phyloP scores from a whole-genome alignment of 768 basidiomycete species.

The Xanthoconium stramineum region DNA sequence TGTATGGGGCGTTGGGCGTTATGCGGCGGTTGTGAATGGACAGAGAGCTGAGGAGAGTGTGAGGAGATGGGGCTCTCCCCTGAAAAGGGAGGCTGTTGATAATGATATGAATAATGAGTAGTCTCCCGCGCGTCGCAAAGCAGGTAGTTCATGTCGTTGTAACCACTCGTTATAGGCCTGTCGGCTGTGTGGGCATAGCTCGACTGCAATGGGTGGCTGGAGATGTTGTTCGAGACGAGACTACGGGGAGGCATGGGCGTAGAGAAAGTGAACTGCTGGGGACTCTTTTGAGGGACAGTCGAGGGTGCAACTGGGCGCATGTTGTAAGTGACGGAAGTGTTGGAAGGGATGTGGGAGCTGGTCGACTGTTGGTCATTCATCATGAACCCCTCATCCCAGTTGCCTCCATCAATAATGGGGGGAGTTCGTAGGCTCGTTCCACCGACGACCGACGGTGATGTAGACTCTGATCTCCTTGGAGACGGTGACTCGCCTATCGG shows the following conservation, averaged over 20 bases:
- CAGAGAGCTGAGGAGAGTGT: conserved; percentile 41
- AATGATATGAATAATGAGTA: conserved; percentile 50
- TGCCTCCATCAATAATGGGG: conserved; percentile 45
- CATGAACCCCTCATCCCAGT: conserved; percentile 58
- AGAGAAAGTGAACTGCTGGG: conserved; percentile 42
- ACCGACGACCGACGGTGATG: conserved; percentile 34
- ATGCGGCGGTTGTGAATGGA: conserved; percentile 33
- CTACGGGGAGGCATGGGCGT: conserved; percentile 42
- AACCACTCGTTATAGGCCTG: conserved; percentile 45
- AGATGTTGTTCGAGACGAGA: conserved; percentile 40
- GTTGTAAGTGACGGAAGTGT: conserved; percentile 44
- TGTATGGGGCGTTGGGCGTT: conserved; percentile 39
- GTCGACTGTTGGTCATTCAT: conserved; percentile 43
- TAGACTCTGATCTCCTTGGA: conserved; percentile 35
- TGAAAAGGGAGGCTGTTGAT: conserved; percentile 49
- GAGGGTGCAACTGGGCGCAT: conserved; percentile 43
- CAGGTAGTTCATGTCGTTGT: conserved; percentile 46
- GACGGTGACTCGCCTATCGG: conserved; percentile 55
- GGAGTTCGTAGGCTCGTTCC: conserved; percentile 33
- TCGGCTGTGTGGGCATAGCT: conserved; percentile 51
- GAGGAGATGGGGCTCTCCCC: conserved; percentile 40
- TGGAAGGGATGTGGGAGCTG: conserved; percentile 34
- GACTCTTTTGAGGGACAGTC: conserved; percentile 45
- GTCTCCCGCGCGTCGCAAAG: conserved; percentile 46
- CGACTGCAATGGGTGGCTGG: conserved; percentile 35